Conservation (phyloP, 169 alveolate genomes). For the Miamiensis avidus region DNA sequence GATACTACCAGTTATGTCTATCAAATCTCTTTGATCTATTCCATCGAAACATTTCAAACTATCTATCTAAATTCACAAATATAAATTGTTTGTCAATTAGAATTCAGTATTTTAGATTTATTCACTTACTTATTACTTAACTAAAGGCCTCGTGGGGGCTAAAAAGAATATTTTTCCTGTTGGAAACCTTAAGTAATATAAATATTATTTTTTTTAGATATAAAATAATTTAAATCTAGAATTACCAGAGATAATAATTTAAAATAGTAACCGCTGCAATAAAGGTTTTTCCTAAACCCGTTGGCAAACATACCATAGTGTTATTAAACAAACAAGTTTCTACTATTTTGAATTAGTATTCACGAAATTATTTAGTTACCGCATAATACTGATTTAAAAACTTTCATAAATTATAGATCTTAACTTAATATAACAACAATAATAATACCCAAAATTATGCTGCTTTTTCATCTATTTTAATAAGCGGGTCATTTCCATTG, state of each 20-base stretch:
- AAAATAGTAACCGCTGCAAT: slow-evolving; percentile 62
- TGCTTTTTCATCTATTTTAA: background rate
- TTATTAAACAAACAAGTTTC: slow-evolving; percentile 51
- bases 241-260: slow-evolving; percentile 60
- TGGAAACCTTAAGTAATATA: slow-evolving; percentile 24
- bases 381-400: slow-evolving; percentile 46
- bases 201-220: too few relatives aligned
- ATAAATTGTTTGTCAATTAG: background rate
- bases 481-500: background rate
- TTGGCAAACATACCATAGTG: slow-evolving; percentile 70
- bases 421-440: background rate
- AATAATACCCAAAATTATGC: slow-evolving; percentile 18
- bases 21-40: slow-evolving; percentile 20
- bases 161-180: slow-evolving; percentile 67
- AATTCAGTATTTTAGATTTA: background rate
- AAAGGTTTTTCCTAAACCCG: slow-evolving; percentile 76
- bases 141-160: slow-evolving; percentile 74
- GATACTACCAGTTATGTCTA: slow-evolving; percentile 56
- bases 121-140: slow-evolving; percentile 33
- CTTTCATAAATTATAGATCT: background rate
- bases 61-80: slow-evolving; percentile 2
- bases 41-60: slow-evolving; percentile 33
- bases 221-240: too few relatives aligned
- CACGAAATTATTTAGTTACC: slow-evolving; percentile 41
- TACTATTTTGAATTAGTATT: slow-evolving; percentile 59